phyloP scores from a whole-genome alignment of 2,329 filamentous ascomycete species.

The Phialophora expanda region DNA sequence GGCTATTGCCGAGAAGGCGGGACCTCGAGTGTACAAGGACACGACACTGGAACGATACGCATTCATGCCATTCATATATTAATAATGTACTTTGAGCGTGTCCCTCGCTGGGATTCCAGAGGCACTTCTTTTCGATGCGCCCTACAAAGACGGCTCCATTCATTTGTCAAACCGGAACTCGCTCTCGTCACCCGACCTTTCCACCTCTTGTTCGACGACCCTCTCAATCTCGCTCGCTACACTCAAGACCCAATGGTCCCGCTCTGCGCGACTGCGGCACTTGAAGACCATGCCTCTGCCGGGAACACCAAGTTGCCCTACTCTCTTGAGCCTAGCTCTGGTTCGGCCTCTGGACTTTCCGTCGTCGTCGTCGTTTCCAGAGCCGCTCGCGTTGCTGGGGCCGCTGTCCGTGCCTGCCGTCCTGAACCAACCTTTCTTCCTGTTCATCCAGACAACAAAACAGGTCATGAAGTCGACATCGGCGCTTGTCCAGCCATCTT shows the following conservation, averaged over 20 bases:
- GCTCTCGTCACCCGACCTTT: conserved; percentile 27
- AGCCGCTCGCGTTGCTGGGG: conserved; percentile 22
- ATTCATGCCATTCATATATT: no score
- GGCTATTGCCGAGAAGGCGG: no score
- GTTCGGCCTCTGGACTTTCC: conserved; percentile 16
- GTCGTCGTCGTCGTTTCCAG: neutral
- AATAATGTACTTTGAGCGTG: neutral
- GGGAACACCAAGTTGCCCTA: conserved; percentile 64
- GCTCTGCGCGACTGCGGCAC: conserved; percentile 66
- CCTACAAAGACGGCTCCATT: neutral
- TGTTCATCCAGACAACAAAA: conserved; percentile 40
- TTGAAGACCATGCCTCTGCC: conserved; percentile 70
- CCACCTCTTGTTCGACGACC: conserved; percentile 33
- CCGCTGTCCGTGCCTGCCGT: conserved; percentile 40
- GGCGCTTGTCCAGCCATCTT: conserved; percentile 40
- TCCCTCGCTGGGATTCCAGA: neutral
- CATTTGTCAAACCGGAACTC: conserved; percentile 33
- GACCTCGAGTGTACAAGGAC: no score
- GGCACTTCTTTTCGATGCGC: neutral
- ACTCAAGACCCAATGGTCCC: conserved; percentile 71
- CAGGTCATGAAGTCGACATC: conserved; percentile 41
- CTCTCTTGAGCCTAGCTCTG: conserved; percentile 56
- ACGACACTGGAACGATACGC: no score
- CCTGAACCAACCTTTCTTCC: conserved; percentile 37
- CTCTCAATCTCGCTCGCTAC: conserved; percentile 69